Conservation (phyloP, 192 early-diverging fungal species). For the Coemansia sp. region DNA sequence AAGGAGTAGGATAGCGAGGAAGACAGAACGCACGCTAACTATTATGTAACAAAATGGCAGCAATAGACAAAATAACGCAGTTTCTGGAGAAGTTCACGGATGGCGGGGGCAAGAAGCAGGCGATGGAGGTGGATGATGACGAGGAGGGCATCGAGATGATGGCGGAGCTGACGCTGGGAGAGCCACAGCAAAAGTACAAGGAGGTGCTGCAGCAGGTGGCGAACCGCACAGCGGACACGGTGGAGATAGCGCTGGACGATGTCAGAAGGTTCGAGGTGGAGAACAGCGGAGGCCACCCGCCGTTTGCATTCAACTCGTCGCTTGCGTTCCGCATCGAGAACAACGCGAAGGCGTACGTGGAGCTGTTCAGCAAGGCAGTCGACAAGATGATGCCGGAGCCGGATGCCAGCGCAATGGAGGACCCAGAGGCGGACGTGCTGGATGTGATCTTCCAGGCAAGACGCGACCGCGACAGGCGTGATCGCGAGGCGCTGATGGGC, state of each 20-base stretch:
- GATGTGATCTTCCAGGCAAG: constrained; percentile 90
- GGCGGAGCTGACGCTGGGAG: constrained; percentile 20
- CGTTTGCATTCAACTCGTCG: constrained; percentile 37
- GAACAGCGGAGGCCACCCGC: constrained; percentile 26
- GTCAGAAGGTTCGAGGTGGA: constrained; percentile 56
- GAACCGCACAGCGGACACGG: constrained; percentile 60
- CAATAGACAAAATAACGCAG: constrained; percentile 35
- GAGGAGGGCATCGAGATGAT: constrained; percentile 9
- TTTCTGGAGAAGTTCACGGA: constrained; percentile 39
- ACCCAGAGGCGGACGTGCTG: constrained; percentile 72
- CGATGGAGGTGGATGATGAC: constrained; percentile 6
- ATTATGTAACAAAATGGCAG: background rate
- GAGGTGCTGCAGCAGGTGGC: constrained; percentile 62
- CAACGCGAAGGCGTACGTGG: constrained; percentile 86
- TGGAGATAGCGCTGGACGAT: constrained; percentile 71
- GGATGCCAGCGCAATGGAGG: constrained; percentile 31
- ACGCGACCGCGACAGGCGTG: constrained; percentile 63
- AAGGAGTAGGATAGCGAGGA: no score
- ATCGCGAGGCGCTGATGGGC: constrained; percentile 27
- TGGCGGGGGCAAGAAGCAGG: constrained; percentile 33
- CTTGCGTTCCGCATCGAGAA: constrained; percentile 68
- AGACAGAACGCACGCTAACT: background rate
- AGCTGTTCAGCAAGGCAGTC: constrained; percentile 75
- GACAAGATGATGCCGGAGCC: constrained; percentile 64
- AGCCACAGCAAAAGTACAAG: constrained; percentile 49